phyloP scores from a whole-genome alignment of 306 rosid genomes.

The Cicer cuneatum region DNA sequence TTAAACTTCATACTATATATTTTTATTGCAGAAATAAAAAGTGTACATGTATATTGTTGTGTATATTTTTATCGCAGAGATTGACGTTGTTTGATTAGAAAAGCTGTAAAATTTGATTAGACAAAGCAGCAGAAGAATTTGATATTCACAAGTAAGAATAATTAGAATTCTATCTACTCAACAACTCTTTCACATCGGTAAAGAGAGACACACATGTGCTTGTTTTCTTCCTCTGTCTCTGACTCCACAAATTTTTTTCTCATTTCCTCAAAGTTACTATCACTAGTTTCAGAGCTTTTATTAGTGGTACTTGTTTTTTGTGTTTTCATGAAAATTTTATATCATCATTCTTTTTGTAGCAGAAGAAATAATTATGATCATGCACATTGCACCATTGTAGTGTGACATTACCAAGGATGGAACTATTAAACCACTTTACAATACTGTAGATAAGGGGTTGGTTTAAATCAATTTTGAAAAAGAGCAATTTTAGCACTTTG shows the following conservation, averaged over 20 bases:
- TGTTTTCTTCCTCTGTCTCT: constrained; percentile 45
- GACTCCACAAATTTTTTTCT: constrained; percentile 19
- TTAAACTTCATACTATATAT: no score
- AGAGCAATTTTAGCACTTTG: constrained; percentile 43
- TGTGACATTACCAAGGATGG: constrained; percentile 37
- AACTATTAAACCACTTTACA: constrained; percentile 35
- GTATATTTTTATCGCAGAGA: no score
- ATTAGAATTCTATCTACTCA: constrained; percentile 61
- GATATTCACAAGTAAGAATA: constrained; percentile 58
- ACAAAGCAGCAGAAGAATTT: constrained; percentile 53
- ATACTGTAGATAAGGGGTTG: constrained; percentile 12
- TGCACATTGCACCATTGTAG: constrained; percentile 40
- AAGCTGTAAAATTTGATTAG: constrained; percentile 45
- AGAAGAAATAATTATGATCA: constrained; percentile 28
- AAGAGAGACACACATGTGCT: constrained; percentile 61
- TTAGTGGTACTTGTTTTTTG: background rate
- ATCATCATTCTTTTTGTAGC: constrained; percentile 38
- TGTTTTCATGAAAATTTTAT: constrained; percentile 23
- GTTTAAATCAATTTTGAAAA: constrained; percentile 41
- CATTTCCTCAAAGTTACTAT: constrained; percentile 26
- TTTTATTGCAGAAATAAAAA: no score
- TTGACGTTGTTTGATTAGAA: constrained; percentile 43
- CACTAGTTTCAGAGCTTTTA: constrained; percentile 40
- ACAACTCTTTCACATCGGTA: constrained; percentile 39
- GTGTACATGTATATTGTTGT: background rate